Percentiles rank a stretch among this genome's conserved stretches.
These are phyloP conservation scores for Boletus barrowsii DNA, from an alignment of 768 basidiomycete species.

Conservation along the genomic window DNA sequence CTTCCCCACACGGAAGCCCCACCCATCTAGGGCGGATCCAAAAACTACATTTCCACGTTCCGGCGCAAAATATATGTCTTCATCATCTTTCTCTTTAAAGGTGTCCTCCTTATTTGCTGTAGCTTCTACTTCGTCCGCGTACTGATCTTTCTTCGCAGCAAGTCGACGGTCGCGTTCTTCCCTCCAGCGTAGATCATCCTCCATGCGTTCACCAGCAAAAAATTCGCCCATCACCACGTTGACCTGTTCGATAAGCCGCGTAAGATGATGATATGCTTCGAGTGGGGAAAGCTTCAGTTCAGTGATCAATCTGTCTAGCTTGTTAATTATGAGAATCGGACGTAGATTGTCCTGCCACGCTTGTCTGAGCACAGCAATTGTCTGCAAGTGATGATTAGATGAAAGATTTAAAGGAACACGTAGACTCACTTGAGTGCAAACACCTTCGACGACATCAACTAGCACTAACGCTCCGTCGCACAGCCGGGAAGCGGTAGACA, in stretches of 20 bases:
- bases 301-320: constrained; percentile 89
- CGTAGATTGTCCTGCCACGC: constrained; percentile 87
- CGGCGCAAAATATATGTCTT: constrained; percentile 96
- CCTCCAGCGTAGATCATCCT: constrained; percentile 90
- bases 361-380: constrained; percentile 91
- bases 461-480: constrained; percentile 95
- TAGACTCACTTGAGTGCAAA: constrained; percentile 85
- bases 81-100: constrained; percentile 95
- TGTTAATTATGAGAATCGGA: constrained; percentile 96
- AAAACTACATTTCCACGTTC: constrained; percentile 96
- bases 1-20: constrained; percentile 93
- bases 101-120: constrained; percentile 56
- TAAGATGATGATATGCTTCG: constrained; percentile 94
- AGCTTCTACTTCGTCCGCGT: constrained; percentile 64
- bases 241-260: constrained; percentile 90
- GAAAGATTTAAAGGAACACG: neutral
- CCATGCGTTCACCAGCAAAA: constrained; percentile 94
- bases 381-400: constrained; percentile 45
- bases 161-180: constrained; percentile 87
- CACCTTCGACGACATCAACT: constrained; percentile 96
- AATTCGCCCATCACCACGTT: constrained; percentile 98
- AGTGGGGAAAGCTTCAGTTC: constrained; percentile 88
- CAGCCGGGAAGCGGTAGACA: constrained; percentile 88
- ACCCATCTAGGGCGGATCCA: constrained; percentile 92
- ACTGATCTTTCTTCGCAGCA: constrained; percentile 67